These are phyloP conservation scores for Hemisphaericaspora xylanilytica DNA, from an alignment of 1,139 yeast species.

Conservation along the genomic window DNA sequence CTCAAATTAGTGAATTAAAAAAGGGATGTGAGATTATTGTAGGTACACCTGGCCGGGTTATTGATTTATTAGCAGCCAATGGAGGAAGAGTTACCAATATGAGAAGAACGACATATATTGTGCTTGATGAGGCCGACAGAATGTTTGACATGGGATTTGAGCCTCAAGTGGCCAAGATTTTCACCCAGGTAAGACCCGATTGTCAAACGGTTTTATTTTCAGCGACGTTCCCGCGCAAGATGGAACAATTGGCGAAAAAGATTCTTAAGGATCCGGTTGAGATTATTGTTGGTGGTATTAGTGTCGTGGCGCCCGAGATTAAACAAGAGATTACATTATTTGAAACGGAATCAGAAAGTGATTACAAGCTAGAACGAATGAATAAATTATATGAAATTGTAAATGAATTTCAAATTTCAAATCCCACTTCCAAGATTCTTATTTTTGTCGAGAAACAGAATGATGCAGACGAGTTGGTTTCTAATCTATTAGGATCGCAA, in stretches of 20 bases:
- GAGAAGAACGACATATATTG: constrained; percentile 71
- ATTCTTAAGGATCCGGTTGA: constrained; percentile 65
- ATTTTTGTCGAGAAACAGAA: constrained; percentile 88
- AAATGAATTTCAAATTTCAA: constrained; percentile 35
- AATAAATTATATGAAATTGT: constrained; percentile 52
- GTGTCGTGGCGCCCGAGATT: constrained; percentile 81
- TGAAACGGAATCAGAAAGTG: constrained; percentile 34
- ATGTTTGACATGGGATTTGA: constrained; percentile 98
- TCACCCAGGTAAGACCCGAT: constrained; percentile 78
- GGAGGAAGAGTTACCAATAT: constrained; percentile 74
- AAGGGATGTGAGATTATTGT: constrained; percentile 80
- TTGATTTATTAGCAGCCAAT: constrained; percentile 84
- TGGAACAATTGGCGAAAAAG: constrained; percentile 72
- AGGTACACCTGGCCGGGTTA: constrained; percentile 95
- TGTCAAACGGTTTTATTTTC: constrained; percentile 90
- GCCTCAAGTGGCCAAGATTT: constrained; percentile 86
- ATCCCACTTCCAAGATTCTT: constrained; percentile 48
- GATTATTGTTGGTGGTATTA: constrained; percentile 77
- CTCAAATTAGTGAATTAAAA: constrained; percentile 77
- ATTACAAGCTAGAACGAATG: constrained; percentile 42
- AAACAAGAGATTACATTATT: constrained; percentile 68
- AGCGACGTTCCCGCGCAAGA: constrained; percentile 85
- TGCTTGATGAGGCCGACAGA: constrained; percentile 94
- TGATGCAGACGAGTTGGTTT: constrained; percentile 68
- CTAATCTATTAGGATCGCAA: constrained; percentile 55